phyloP scores from a whole-genome alignment of 2,329 filamentous ascomycete species.

The Geosmithia flava region DNA sequence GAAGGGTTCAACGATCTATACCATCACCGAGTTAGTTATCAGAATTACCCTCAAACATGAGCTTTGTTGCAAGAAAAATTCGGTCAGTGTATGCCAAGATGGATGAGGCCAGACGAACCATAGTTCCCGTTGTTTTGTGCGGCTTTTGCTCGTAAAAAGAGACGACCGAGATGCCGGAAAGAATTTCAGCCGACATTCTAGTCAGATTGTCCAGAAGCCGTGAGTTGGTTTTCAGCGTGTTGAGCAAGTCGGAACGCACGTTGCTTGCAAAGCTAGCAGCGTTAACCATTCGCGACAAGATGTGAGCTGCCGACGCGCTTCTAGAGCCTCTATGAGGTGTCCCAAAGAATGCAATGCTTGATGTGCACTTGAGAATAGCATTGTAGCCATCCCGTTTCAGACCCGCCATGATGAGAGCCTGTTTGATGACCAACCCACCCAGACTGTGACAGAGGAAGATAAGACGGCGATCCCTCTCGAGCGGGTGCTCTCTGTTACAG shows the following conservation, averaged over 20 bases:
- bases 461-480: neutral
- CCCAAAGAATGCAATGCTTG: neutral
- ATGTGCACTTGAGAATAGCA: neutral
- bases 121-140: neutral
- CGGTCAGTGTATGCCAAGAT: neutral
- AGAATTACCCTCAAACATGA: too few relatives aligned
- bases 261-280: neutral
- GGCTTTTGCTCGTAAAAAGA: neutral
- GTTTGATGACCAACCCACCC: constrained; percentile 1
- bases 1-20: neutral
- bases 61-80: too few relatives aligned
- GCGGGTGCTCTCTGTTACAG: neutral
- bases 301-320: neutral
- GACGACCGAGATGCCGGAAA: neutral
- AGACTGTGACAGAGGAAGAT: constrained; percentile 1
- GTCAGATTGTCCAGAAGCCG: neutral
- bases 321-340: neutral
- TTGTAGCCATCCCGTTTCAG: neutral
- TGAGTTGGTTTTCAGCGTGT: neutral
- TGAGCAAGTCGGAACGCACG: neutral
- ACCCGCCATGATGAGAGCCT: neutral
- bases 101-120: neutral
- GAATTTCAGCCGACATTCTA: neutral
- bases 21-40: neutral
- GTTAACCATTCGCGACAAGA: neutral